Percentiles rank a stretch among this genome's conserved stretches.
Conservation (phyloP, 2,329 filamentous ascomycete species). For the Trichoderma oligosporum region DNA sequence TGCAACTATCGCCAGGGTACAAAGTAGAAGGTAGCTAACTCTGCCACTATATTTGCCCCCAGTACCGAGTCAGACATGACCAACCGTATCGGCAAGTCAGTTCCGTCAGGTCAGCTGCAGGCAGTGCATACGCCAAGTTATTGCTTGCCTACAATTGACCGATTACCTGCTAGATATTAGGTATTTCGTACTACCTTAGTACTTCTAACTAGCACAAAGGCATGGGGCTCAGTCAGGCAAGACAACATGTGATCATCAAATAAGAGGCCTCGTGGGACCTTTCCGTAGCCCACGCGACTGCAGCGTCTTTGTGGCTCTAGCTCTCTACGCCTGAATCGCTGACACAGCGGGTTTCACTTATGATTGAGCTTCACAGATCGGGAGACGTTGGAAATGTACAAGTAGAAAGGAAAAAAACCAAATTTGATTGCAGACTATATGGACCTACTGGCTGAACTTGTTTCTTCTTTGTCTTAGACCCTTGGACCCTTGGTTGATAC, state of each 20-base stretch:
- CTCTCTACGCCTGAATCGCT: background rate
- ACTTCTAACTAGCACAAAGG: background rate
- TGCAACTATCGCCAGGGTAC: slow-evolving; percentile 1
- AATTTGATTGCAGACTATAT: slow-evolving; percentile 17
- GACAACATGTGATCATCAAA: slow-evolving; percentile 16
- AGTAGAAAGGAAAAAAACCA: slow-evolving; percentile 3
- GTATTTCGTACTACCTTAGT: background rate
- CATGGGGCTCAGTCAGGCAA: slow-evolving; percentile 10
- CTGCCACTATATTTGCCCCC: no score
- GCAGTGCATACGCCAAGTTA: slow-evolving; percentile 6
- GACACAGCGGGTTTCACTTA: background rate
- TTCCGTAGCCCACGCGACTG: slow-evolving; percentile 9
- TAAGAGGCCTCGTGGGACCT: slow-evolving; percentile 6
- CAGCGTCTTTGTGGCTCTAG: background rate
- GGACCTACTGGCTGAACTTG: slow-evolving; percentile 8
- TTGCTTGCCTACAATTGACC: background rate
- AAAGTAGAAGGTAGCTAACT: background rate
- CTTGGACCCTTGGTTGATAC: background rate
- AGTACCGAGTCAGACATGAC: no score
- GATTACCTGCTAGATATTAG: background rate
- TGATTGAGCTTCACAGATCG: background rate
- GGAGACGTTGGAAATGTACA: background rate
- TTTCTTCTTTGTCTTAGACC: background rate
- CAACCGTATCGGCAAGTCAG: background rate
- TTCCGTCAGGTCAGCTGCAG: slow-evolving; percentile 12